A percentile compares a stretch with the other conserved stretches of the same genome.
phyloP scores from a whole-genome alignment of 129 eudicot genomes.

The Rutidosis leptorrhynchoides region DNA sequence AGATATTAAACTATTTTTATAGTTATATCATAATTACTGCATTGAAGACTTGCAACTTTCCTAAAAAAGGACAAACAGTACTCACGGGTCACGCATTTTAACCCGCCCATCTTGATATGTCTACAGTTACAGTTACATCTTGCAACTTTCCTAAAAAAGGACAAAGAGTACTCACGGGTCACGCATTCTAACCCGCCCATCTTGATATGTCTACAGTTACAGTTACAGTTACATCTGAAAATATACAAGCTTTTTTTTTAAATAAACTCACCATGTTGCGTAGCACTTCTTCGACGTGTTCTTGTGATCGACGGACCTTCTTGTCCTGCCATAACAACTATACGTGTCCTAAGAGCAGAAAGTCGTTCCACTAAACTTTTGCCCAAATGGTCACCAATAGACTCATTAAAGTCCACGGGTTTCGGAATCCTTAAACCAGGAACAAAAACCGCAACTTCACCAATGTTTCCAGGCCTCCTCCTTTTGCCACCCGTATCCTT shows the following conservation, averaged over 20 bases:
- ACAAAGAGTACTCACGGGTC: too few relatives aligned
- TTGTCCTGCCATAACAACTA: constrained; percentile 95
- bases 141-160: too few relatives aligned
- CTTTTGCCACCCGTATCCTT: constrained; percentile 73
- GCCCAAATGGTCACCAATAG: constrained; percentile 57
- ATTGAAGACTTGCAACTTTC: background rate
- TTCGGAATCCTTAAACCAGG: constrained; percentile 93
- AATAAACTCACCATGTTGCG: constrained; percentile 79
- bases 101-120: too few relatives aligned
- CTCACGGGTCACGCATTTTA: background rate
- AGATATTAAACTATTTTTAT: background rate
- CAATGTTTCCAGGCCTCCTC: constrained; percentile 80
- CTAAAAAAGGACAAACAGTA: background rate
- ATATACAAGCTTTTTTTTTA: background rate
- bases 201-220: background rate
- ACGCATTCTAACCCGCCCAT: background rate
- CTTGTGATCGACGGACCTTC: constrained; percentile 90
- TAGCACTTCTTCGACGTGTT: constrained; percentile 71
- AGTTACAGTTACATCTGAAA: background rate
- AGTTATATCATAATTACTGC: background rate
- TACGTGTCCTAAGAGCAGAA: constrained; percentile 84
- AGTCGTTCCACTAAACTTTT: constrained; percentile 75
- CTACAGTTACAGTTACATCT: too few relatives aligned
- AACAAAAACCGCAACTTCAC: constrained; percentile 81
- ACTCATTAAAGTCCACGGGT: constrained; percentile 70